phyloP scores from a whole-genome alignment of 2,329 filamentous ascomycete species.

The Cercospora zeae-maydis region DNA sequence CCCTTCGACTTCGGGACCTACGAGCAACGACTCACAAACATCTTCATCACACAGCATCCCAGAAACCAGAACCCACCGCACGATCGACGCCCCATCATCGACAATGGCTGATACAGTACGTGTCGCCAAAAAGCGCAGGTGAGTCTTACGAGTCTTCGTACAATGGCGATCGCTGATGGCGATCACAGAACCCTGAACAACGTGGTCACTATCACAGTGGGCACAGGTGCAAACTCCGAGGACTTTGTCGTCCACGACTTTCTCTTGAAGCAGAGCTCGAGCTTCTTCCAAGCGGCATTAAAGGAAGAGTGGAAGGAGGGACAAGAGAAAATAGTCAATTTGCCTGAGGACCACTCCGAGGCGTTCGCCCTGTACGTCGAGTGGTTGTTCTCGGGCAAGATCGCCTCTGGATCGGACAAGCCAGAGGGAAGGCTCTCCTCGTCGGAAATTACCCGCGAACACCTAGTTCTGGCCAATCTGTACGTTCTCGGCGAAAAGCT shows the following conservation, averaged over 20 bases:
- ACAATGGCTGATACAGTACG: slow-evolving; percentile 1
- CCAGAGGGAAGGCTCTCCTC: background rate
- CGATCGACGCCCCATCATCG: background rate
- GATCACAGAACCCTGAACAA: slow-evolving; percentile 1
- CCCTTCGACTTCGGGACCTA: background rate
- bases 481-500: slow-evolving; percentile 12
- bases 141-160: background rate
- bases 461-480: background rate
- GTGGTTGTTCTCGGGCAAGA: slow-evolving; percentile 11
- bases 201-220: slow-evolving; percentile 8
- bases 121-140: background rate
- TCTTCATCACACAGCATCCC: background rate
- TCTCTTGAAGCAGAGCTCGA: background rate
- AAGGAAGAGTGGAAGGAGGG: slow-evolving; percentile 14
- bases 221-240: background rate
- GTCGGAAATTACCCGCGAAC: background rate
- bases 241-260: slow-evolving; percentile 11
- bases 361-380: slow-evolving; percentile 11
- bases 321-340: background rate
- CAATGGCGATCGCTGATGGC: background rate
- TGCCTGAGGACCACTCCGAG: slow-evolving; percentile 8
- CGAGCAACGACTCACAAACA: background rate
- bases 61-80: background rate
- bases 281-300: slow-evolving; percentile 11
- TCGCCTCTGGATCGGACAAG: background rate